Conservation (phyloP, 2,329 filamentous ascomycete species). For the Aspergillus carbonarius region DNA sequence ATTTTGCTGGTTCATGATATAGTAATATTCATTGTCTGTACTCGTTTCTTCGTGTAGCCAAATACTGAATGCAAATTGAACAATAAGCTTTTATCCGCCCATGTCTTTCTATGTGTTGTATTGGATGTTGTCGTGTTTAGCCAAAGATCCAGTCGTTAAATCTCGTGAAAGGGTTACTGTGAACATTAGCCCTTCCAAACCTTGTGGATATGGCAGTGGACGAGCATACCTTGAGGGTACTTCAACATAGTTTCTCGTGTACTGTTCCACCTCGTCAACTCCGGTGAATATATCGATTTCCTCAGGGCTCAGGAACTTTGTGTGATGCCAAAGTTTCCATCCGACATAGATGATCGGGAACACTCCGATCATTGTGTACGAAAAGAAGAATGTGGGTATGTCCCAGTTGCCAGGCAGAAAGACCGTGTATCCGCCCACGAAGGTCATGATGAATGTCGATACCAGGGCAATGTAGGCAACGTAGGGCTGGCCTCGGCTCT, state of each 20-base stretch:
- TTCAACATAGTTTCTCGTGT: conserved; percentile 61
- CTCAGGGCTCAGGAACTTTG: conserved; percentile 55
- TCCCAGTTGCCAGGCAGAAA: conserved; percentile 71
- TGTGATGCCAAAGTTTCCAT: conserved; percentile 70
- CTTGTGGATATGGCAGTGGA: neutral
- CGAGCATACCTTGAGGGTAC: conserved; percentile 47
- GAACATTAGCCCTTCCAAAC: conserved; percentile 2
- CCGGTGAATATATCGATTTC: conserved; percentile 65
- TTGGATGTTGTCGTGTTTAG: neutral
- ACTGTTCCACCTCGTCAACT: conserved; percentile 66
- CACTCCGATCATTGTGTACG: conserved; percentile 71
- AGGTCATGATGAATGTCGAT: conserved; percentile 67
- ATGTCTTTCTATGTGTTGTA: neutral
- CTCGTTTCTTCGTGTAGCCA: neutral
- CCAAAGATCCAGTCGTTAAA: conserved; percentile 22
- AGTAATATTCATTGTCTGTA: neutral
- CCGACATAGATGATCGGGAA: conserved; percentile 68
- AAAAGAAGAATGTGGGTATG: conserved; percentile 70
- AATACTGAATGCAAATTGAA: neutral
- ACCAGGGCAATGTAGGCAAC: conserved; percentile 65
- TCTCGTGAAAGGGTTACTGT: conserved; percentile 26
- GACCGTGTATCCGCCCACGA: conserved; percentile 73
- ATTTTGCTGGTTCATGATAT: neutral
- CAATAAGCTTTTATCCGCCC: neutral
- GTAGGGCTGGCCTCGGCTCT: conserved; percentile 68